Evolutionary conservation across 768 basidiomycete genomes (phyloP).

Genomic region (Mycena vulgaris): DNA sequence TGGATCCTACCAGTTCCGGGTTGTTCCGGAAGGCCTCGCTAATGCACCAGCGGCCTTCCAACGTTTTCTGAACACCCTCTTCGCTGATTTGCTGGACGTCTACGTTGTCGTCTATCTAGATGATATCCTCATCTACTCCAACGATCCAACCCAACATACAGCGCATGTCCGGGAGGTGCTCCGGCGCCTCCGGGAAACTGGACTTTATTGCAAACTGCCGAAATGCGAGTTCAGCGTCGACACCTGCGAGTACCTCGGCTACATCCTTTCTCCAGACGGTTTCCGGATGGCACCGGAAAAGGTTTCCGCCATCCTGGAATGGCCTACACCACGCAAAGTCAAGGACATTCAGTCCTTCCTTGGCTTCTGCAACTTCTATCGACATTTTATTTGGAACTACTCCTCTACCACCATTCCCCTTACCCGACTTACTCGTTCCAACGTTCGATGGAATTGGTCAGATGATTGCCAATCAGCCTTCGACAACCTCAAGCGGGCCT

Average conservation of each 20-base stretch:
- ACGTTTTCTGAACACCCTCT: slow-evolving; percentile 44
- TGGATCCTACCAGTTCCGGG: no score
- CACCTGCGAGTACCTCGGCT: slow-evolving; percentile 1
- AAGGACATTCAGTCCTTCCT: no score
- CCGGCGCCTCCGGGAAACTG: no score
- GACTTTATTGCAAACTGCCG: slow-evolving; percentile 20
- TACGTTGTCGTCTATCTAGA: no score
- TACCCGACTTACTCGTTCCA: background rate
- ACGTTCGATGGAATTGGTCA: background rate
- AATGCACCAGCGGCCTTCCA: slow-evolving; percentile 31
- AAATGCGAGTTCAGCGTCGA: background rate
- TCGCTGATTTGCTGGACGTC: slow-evolving; percentile 33
- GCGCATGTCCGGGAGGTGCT: no score
- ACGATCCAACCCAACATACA: no score
- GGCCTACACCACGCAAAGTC: no score
- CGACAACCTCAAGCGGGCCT: background rate
- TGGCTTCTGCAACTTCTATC: no score
- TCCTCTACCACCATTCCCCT: slow-evolving; percentile 16
- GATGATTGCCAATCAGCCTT: background rate
- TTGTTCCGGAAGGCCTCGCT: slow-evolving; percentile 38
- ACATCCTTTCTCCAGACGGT: slow-evolving; percentile 16
- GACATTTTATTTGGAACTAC: no score
- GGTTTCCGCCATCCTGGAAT: no score
- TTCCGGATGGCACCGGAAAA: slow-evolving; percentile 29
- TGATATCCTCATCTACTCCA: no score